phyloP scores from a whole-genome alignment of 2,329 filamentous ascomycete genomes.

The Aspergillus udagawae region DNA sequence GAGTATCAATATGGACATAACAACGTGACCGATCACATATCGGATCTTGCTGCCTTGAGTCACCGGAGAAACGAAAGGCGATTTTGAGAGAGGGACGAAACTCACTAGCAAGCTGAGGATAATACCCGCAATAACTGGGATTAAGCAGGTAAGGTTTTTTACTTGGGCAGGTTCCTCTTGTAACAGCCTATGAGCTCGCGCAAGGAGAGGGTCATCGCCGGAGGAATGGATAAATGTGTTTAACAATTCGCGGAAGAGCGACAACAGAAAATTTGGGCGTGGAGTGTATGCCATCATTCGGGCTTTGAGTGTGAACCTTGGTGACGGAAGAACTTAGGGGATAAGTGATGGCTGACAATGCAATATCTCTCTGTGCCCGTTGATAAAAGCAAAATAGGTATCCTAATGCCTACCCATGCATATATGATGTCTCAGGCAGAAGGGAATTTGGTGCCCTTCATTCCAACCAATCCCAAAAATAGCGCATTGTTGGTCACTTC shows the following conservation, averaged over 20 bases:
- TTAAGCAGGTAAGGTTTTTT: neutral
- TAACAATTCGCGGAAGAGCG: neutral
- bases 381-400: no score
- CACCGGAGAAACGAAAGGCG: neutral
- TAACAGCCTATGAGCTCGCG: neutral
- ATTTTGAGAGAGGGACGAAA: neutral
- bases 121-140: neutral
- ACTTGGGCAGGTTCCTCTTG: neutral
- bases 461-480: no score
- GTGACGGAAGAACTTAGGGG: no score
- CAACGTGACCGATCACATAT: neutral
- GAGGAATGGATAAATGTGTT: conserved; percentile 5
- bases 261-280: neutral
- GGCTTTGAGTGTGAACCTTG: neutral
- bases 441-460: no score
- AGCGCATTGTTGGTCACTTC: no score
- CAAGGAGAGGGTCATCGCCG: conserved; percentile 1
- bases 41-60: neutral
- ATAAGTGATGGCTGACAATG: no score
- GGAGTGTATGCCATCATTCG: no score
- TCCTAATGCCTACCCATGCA: no score
- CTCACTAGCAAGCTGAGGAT: neutral
- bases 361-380: no score
- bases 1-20: conserved; percentile 3
- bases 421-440: no score